A percentile compares a stretch with the other conserved stretches of the same genome.
These are phyloP conservation scores for Tephrocybe sp. DNA, from an alignment of 768 basidiomycete species.

Conservation along the genomic window DNA sequence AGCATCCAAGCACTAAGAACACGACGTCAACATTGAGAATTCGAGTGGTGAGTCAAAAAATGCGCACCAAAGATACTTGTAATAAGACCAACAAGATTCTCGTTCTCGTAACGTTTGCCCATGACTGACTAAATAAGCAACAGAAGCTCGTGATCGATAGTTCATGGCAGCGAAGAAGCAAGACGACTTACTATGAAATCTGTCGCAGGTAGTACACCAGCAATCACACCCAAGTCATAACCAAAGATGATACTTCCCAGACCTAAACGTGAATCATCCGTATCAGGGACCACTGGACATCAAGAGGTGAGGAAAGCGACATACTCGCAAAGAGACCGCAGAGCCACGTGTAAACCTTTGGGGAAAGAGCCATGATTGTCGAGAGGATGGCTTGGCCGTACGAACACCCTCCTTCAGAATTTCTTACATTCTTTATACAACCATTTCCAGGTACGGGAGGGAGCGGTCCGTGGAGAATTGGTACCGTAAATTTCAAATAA, in stretches of 20 bases:
- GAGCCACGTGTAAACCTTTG: constrained; percentile 53
- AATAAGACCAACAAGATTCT: constrained; percentile 37
- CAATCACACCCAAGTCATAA: constrained; percentile 52
- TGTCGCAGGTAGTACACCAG: constrained; percentile 38
- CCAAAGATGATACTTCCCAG: constrained; percentile 46
- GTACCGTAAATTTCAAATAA: background rate
- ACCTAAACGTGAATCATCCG: constrained; percentile 20
- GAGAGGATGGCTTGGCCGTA: background rate
- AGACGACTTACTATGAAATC: constrained; percentile 31
- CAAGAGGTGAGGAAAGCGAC: constrained; percentile 15
- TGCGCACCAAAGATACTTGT: constrained; percentile 39
- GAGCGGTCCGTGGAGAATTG: background rate
- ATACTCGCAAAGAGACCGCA: constrained; percentile 51
- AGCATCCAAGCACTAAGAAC: constrained; percentile 36
- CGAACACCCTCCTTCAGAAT: no score
- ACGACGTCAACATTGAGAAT: background rate
- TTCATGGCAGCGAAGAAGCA: background rate
- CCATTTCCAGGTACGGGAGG: background rate
- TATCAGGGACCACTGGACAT: no score
- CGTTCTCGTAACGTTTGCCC: constrained; percentile 33
- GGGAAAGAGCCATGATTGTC: constrained; percentile 33
- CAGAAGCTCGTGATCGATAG: background rate
- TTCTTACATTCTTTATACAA: background rate
- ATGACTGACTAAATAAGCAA: constrained; percentile 18
- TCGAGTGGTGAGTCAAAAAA: background rate